Evolutionary conservation across 768 basidiomycete genomes (phyloP).

Genomic region (Candolleomyces eurysporus): DNA sequence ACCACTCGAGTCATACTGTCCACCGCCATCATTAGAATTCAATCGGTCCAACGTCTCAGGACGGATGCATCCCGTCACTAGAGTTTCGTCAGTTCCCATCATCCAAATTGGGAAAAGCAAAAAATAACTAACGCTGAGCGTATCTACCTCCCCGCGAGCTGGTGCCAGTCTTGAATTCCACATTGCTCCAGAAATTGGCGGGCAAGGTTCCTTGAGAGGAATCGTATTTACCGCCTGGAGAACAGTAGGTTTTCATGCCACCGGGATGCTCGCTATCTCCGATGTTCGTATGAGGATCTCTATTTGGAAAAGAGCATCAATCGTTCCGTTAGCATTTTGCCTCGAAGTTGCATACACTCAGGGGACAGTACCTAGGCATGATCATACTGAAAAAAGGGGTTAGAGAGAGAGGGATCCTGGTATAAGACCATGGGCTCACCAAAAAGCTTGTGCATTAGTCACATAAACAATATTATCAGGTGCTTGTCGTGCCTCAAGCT

Average conservation of each 20-base stretch:
- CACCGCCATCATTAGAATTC: conserved; percentile 46
- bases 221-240: conserved; percentile 39
- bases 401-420: background rate
- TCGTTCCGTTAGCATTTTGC: background rate
- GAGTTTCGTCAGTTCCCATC: background rate
- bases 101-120: background rate
- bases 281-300: conserved; percentile 51
- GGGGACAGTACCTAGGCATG: conserved; percentile 34
- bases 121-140: conserved; percentile 38
- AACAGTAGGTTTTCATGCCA: conserved; percentile 55
- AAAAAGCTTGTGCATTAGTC: conserved; percentile 39
- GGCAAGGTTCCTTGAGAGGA: conserved; percentile 46
- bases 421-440: conserved; percentile 30
- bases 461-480: conserved; percentile 53
- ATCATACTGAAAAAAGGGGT: conserved; percentile 35
- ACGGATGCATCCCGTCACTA: conserved; percentile 56
- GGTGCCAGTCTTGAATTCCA: conserved; percentile 44
- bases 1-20: conserved; percentile 57
- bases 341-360: background rate
- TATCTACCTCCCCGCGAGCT: conserved; percentile 39
- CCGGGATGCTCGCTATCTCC: conserved; percentile 54
- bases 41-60: conserved; percentile 40
- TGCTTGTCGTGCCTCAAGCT: conserved; percentile 26
- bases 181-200: conserved; percentile 49
- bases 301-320: conserved; percentile 9